These are phyloP conservation scores for Raphanus sativus DNA, from an alignment of 345 rosid genomes.

Conservation along the genomic window DNA sequence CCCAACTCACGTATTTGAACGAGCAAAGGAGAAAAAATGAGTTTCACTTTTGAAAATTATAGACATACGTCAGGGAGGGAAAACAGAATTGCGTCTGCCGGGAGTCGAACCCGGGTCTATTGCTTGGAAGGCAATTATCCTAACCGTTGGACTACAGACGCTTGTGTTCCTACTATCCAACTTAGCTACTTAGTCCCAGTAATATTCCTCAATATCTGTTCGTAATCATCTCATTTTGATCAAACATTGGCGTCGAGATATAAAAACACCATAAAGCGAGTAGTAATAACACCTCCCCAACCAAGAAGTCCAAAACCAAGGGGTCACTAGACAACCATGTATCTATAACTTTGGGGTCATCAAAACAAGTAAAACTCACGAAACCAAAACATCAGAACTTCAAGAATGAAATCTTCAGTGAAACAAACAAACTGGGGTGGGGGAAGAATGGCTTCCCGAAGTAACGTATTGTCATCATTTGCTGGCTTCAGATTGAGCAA, in stretches of 20 bases:
- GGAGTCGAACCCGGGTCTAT: constrained; percentile 94
- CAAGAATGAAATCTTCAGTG: not conserved
- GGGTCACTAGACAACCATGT: not conserved
- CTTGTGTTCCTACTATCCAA: not conserved
- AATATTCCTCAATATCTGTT: not conserved
- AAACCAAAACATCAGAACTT: not conserved
- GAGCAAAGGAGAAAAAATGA: constrained; percentile 42
- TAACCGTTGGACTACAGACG: constrained; percentile 53
- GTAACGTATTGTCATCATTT: constrained; percentile 40
- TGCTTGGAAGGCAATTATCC: constrained; percentile 91
- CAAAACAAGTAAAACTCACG: constrained; percentile 16
- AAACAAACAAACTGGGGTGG: constrained; percentile 15
- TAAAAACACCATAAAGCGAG: not conserved
- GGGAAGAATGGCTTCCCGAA: constrained; percentile 33
- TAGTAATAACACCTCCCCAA: not conserved
- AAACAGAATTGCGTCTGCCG: constrained; percentile 54
- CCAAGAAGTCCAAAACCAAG: not conserved
- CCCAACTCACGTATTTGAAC: constrained; percentile 39
- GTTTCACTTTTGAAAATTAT: not conserved
- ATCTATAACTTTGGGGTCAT: constrained; percentile 5
- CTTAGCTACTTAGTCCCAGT: too few relatives aligned
- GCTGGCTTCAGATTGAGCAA: constrained; percentile 50
- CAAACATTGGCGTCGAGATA: not conserved
- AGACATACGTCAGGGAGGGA: not conserved
- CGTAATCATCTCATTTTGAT: not conserved